These are phyloP conservation scores for Holtermanniella nyarrowii DNA, from an alignment of 768 basidiomycete species.

Conservation along the genomic window DNA sequence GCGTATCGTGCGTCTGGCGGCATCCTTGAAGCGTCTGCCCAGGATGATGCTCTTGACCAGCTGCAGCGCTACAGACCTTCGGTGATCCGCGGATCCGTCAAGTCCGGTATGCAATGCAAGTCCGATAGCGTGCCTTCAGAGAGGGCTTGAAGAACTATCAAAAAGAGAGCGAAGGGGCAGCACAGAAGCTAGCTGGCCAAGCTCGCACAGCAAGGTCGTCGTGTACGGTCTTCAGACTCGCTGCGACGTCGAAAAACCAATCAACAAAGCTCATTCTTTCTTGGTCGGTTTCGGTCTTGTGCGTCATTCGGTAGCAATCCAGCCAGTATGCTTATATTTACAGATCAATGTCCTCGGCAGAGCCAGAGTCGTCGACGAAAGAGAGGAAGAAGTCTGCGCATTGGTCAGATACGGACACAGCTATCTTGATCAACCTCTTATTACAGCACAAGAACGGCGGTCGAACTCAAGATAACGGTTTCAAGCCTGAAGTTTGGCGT, in stretches of 20 bases:
- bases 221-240: no score
- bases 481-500: constrained; percentile 28
- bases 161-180: not conserved
- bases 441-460: constrained; percentile 20
- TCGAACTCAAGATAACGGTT: constrained; percentile 28
- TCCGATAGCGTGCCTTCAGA: no score
- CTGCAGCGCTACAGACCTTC: not conserved
- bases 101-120: no score
- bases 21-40: constrained; percentile 5
- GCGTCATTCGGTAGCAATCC: no score
- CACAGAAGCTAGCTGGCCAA: no score
- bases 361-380: constrained; percentile 1
- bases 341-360: constrained; percentile 4
- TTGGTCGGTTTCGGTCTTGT: no score
- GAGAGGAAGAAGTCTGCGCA: constrained; percentile 27
- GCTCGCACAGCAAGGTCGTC: no score
- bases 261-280: no score
- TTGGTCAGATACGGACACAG: constrained; percentile 27
- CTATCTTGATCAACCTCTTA: constrained; percentile 16
- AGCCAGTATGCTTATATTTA: no score
- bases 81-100: constrained; percentile 2
- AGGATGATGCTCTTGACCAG: not conserved
- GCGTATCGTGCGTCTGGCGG: constrained; percentile 13
- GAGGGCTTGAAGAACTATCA: not conserved
- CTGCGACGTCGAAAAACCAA: no score